Evolutionary conservation across 1,284 basidiomycete genomes (phyloP), one percentile per base, ranked within the genome.

Genomic region (Mycena sp.): DNA sequence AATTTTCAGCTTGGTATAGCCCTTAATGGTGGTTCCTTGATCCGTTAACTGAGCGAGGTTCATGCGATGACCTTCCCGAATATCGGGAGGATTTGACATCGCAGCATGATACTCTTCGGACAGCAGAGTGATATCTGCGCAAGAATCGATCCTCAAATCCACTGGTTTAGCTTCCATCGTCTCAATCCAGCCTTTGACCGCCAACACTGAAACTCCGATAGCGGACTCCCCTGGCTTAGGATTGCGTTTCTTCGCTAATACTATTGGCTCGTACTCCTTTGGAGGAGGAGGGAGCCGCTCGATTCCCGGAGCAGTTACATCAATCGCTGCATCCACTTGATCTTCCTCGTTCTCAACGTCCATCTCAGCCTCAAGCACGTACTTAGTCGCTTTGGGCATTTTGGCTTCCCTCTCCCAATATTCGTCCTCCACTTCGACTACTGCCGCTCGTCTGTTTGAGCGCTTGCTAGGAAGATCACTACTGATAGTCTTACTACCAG

Each of bases 361-460:
- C 20, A 52, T 20, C 20, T n/a, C 20, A 22, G 18, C 20, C 8
- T 41, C 39, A 41, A 41, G 39, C 39, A 46, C 13, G 18, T 18
- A 13, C 39, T 41, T 41, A 9, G 39, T 46, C 46, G 46, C 34
- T 37, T 57, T 1, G 54, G 39, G 39, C 39, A 52, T 16, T 44
- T 63, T 1, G 68, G 61, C 22, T 5, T 62, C 41, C 0, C 39
- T 4, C 3, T n/a, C 16, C 60, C 60, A 62, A 10, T 62, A 48
- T 9, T 69, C 41, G 13, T 69, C 68, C 11, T 55, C 68, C 1
- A 69, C 39, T 44, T 69, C 68, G 18, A 64, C 62, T 0, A 63
- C 22, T 8, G 37, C 20, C 4, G 46, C 44, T 14, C 5, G 3
- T 41, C 39, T 41, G 39, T 41, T 41, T 9, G 10, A 14, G 14